These are phyloP conservation scores for Colletotrichum sp. DNA, from an alignment of 2,329 filamentous ascomycete species.

Conservation along the genomic window DNA sequence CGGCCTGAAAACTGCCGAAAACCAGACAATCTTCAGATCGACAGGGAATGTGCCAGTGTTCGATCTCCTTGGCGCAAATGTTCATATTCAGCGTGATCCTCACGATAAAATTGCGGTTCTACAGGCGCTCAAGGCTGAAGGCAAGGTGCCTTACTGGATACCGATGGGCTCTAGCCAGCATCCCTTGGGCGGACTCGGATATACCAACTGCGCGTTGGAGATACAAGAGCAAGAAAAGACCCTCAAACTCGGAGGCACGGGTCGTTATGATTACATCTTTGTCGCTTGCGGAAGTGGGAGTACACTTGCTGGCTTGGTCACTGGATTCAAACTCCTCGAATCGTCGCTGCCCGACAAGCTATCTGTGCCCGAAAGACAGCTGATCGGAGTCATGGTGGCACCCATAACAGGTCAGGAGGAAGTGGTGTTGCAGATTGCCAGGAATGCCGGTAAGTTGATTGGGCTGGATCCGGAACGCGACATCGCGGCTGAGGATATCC, in stretches of 20 bases:
- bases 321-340: background rate
- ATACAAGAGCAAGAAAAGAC: background rate
- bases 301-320: background rate
- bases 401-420: background rate
- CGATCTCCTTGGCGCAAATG: background rate
- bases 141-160: background rate
- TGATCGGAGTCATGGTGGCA: background rate
- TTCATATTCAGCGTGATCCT: background rate
- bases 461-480: background rate
- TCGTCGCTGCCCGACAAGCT: background rate
- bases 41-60: background rate
- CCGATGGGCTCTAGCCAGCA: background rate
- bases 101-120: background rate
- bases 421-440: background rate
- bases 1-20: background rate
- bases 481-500: background rate
- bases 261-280: background rate
- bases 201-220: background rate
- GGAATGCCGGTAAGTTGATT: background rate
- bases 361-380: background rate
- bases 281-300: background rate
- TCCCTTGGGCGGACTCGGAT: background rate
- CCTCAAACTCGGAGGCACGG: background rate
- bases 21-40: background rate
- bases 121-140: background rate